Base-by-base conservation (phyloP, 2,329 filamentous ascomycete species). In the Botrytis paeoniae region DNA sequence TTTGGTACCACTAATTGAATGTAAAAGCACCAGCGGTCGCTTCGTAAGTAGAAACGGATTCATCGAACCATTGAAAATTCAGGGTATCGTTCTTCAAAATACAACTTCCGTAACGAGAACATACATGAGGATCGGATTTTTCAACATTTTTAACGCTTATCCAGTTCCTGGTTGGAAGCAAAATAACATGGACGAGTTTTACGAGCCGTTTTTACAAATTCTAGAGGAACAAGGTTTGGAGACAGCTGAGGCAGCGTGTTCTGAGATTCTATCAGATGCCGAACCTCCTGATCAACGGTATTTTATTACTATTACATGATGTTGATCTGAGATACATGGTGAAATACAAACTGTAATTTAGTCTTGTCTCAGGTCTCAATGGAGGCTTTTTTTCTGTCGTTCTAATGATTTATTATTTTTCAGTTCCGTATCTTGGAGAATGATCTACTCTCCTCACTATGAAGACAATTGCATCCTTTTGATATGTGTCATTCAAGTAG, bases 61-160 rank as follows among this genome's bases (percentile, higher is more conserved):
- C n/a, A n/a, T n/a, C n/a, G n/a, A n/a, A n/a, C n/a, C n/a, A n/a
- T n/a, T n/a, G n/a, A n/a, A n/a, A n/a, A n/a, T n/a, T n/a, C n/a
- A n/a, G n/a, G n/a, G n/a, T n/a, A n/a, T n/a, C n/a, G 25, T 51
- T 14, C 48, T 51, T 14, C 48, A 1, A 51, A n/a, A 14, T 10
- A n/a, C 10, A 2, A 0, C n/a, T n/a, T 14, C 48, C 4, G 25
- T 6, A n/a, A n/a, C 12, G 12, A 1, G 25, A 1, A n/a, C 5
- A 3, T n/a, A n/a, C 25, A n/a, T 22, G n/a, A 51, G 48, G 12
- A 51, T 51, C 14, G 48, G 48, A 35, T 35, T 4, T 35, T 35
- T n/a, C n/a, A n/a, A n/a, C n/a, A n/a, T n/a, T n/a, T n/a, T n/a
- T n/a, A n/a, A n/a, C n/a, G n/a, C n/a, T n/a, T n/a, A n/a, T n/a